Evolutionary conservation across 129 eudicot species (phyloP).

Genomic region (Sambucus nigra): DNA sequence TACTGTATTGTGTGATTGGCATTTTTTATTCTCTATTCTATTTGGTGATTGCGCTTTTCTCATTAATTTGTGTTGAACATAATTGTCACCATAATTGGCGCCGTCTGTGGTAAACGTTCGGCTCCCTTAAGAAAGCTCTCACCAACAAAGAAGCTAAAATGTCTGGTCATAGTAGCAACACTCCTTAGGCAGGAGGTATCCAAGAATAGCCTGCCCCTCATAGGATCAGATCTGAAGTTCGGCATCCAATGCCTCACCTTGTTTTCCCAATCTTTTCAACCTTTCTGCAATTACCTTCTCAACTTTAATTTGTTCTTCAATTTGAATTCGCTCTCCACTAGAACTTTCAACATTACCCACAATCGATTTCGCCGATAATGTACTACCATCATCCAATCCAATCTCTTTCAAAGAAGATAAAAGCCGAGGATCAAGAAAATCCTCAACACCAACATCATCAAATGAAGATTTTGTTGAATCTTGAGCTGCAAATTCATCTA

Average conservation of each 20-base stretch:
- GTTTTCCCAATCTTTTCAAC: conserved; percentile 80
- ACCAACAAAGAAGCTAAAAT: too few relatives aligned
- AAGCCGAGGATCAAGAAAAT: conserved; percentile 89
- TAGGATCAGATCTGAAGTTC: too few relatives aligned
- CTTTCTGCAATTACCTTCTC: conserved; percentile 77
- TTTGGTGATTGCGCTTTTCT: too few relatives aligned
- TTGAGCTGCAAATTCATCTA: conserved; percentile 43
- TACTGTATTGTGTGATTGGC: too few relatives aligned
- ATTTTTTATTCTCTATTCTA: too few relatives aligned
- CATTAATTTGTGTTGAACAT: too few relatives aligned
- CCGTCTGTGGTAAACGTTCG: too few relatives aligned
- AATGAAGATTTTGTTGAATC: conserved; percentile 22
- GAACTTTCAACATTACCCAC: conserved; percentile 24
- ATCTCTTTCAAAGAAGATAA: conserved; percentile 61
- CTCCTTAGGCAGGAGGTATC: too few relatives aligned
- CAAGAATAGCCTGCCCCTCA: too few relatives aligned
- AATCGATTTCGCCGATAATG: conserved; percentile 11
- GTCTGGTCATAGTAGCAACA: too few relatives aligned
- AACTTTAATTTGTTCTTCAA: conserved; percentile 66
- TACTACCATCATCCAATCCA: conserved; percentile 41
- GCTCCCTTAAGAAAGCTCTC: too few relatives aligned
- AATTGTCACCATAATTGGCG: too few relatives aligned
- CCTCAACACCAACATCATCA: conserved; percentile 59
- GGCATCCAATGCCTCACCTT: conserved; percentile 88
- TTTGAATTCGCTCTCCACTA: conserved; percentile 31